phyloP scores from a whole-genome alignment of 345 rosid genomes.

The Noccaea bulbosa region DNA sequence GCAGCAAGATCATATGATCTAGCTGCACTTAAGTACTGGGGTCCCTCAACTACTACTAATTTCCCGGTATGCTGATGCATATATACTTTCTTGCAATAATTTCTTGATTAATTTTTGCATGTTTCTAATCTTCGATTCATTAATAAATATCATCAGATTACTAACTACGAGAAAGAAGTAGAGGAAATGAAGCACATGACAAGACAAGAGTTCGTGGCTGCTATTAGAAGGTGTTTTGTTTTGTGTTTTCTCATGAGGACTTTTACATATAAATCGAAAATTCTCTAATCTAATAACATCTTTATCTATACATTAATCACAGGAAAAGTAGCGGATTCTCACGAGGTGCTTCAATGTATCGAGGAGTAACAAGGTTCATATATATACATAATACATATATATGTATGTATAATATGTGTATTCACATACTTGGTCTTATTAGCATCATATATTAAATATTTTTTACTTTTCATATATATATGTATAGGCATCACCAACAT shows the following conservation, averaged over 20 bases:
- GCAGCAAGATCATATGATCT: slow-evolving; percentile 98
- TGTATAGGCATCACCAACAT: slow-evolving; percentile 94
- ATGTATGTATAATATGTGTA: too few relatives aligned
- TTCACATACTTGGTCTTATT: not conserved
- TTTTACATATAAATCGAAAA: slow-evolving; percentile 5
- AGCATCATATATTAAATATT: slow-evolving; percentile 7
- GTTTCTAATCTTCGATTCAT: slow-evolving; percentile 5
- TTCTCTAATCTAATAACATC: not conserved
- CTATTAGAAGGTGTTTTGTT: slow-evolving; percentile 75
- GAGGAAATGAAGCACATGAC: slow-evolving; percentile 99
- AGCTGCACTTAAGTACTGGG: slow-evolving; percentile 98
- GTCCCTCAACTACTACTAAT: slow-evolving; percentile 92
- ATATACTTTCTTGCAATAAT: not conserved
- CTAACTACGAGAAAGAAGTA: slow-evolving; percentile 93
- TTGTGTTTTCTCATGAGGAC: not conserved
- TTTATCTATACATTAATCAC: slow-evolving; percentile 23
- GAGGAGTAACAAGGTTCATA: slow-evolving; percentile 90
- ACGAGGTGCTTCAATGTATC: slow-evolving; percentile 97
- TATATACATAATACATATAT: not conserved
- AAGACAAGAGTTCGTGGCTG: slow-evolving; percentile 95
- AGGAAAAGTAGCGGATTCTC: slow-evolving; percentile 99
- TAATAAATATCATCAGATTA: slow-evolving; percentile 55
- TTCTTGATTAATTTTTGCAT: slow-evolving; percentile 3
- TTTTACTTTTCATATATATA: slow-evolving; percentile 2
- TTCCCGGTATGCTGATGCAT: slow-evolving; percentile 62